These are phyloP conservation scores for Mycena indigotica DNA, from an alignment of 768 basidiomycete species.

Conservation along the genomic window DNA sequence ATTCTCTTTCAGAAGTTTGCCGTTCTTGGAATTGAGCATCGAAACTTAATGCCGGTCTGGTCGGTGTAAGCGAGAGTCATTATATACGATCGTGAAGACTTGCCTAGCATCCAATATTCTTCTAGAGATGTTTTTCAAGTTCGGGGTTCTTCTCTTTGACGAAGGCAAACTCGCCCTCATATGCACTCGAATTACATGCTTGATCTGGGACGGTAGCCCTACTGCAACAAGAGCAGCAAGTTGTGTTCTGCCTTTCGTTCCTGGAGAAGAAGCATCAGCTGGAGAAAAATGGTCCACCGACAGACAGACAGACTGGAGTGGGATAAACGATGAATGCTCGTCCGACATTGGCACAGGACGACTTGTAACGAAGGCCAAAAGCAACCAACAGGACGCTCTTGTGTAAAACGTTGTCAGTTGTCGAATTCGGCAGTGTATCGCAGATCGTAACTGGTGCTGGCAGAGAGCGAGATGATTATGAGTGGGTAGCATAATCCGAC, in stretches of 20 bases:
- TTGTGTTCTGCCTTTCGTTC: constrained; percentile 90
- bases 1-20: constrained; percentile 64
- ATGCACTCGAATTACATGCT: constrained; percentile 76
- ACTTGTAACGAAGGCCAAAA: constrained; percentile 89
- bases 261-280: constrained; percentile 44
- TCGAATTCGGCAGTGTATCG: constrained; percentile 86
- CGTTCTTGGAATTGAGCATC: constrained; percentile 83
- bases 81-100: neutral
- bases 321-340: constrained; percentile 96
- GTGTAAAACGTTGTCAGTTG: constrained; percentile 78
- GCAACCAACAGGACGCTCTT: constrained; percentile 87
- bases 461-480: constrained; percentile 92
- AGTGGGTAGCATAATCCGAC: constrained; percentile 95
- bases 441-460: constrained; percentile 82
- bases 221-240: constrained; percentile 75
- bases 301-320: constrained; percentile 57
- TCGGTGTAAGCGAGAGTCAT: constrained; percentile 5
- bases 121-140: constrained; percentile 81
- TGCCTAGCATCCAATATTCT: constrained; percentile 89
- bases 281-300: too few species aligned
- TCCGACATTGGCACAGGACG: constrained; percentile 90
- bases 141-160: constrained; percentile 80
- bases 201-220: constrained; percentile 75
- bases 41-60: constrained; percentile 94
- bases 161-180: constrained; percentile 69